Conservation (phyloP, 2,329 filamentous ascomycete species). For the Chaetomiaceae sp. region DNA sequence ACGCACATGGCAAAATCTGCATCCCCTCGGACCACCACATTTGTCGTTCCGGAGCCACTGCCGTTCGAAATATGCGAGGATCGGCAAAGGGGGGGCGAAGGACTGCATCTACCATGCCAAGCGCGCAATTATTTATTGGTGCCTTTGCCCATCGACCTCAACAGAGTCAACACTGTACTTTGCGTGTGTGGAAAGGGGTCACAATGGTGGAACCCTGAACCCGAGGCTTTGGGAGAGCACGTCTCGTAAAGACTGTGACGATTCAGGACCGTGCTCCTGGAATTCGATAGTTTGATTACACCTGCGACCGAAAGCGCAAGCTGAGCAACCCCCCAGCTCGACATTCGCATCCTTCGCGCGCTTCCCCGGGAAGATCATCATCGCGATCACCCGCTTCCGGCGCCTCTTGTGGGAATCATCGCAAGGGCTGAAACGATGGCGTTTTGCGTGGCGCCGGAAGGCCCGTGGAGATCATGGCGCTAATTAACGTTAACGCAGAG, state of each 20-base stretch:
- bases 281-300: neutral
- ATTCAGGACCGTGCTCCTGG: neutral
- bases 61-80: conserved; percentile 5
- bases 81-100: no score
- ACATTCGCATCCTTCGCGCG: neutral
- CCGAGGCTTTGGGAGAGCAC: neutral
- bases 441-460: conserved; percentile 22
- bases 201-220: neutral
- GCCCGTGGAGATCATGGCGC: conserved; percentile 21
- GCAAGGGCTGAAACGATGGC: conserved; percentile 25
- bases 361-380: conserved; percentile 20
- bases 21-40: neutral
- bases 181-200: no score
- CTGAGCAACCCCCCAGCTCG: no score
- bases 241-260: neutral
- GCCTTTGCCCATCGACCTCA: neutral
- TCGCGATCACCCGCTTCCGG: conserved; percentile 13
- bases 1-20: neutral
- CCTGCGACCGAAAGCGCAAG: no score
- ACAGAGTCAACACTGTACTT: no score
- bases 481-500: conserved; percentile 3
- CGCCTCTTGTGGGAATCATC: conserved; percentile 11
- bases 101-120: neutral
- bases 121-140: neutral
- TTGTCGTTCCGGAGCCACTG: neutral